Evolutionary conservation across 129 eudicot species (phyloP).

Genomic region (carrot (Daucus carota)): DH1_v3.0 NC_030385.2:15256501-15257000

Average conservation of each 20-base stretch:
- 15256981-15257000: neutral
- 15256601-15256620: constrained; percentile 57
- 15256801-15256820: neutral
- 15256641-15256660: constrained; percentile 47
- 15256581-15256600: constrained; percentile 82
- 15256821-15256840: neutral
- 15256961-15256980: neutral
- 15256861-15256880: neutral
- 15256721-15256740: neutral
- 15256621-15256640: constrained; percentile 70
- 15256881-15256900: neutral
- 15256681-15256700: neutral
- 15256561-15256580: constrained; percentile 70
- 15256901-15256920: neutral
- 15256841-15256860: neutral
- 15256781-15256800: neutral
- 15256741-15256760: neutral
- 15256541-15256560: constrained; percentile 77
- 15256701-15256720: neutral
- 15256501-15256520: constrained; percentile 75
- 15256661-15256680: neutral
- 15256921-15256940: neutral
- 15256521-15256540: constrained; percentile 85
- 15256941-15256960: neutral
- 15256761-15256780: neutral